A percentile compares a stretch with the other conserved stretches of the same genome.
phyloP scores from a whole-genome alignment of 2,329 filamentous ascomycete species.

The Aspergillus sp. region DNA sequence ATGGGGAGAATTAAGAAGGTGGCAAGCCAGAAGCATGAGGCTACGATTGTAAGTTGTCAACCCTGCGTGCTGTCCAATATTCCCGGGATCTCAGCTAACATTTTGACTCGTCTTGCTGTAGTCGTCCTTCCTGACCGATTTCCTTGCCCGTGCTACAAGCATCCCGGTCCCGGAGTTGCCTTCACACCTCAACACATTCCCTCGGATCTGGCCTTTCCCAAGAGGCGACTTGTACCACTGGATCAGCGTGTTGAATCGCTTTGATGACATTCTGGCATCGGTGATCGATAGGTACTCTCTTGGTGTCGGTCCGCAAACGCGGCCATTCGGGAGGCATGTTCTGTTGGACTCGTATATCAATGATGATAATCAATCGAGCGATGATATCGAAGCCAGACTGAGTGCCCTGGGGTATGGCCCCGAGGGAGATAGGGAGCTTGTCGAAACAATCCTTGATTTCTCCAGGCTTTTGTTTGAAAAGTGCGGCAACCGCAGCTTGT shows the following conservation, averaged over 20 bases:
- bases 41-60: constrained; percentile 37
- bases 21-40: constrained; percentile 43
- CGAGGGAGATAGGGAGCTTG: constrained; percentile 70
- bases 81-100: constrained; percentile 12
- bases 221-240: constrained; percentile 96
- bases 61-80: constrained; percentile 6
- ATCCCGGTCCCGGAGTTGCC: constrained; percentile 65
- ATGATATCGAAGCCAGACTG: constrained; percentile 47
- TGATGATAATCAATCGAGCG: constrained; percentile 51
- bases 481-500: constrained; percentile 93
- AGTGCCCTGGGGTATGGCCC: constrained; percentile 53
- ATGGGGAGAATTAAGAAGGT: constrained; percentile 48
- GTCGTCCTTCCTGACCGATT: constrained; percentile 81
- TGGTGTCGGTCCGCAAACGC: constrained; percentile 67
- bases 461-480: constrained; percentile 83
- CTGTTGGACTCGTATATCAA: constrained; percentile 39
- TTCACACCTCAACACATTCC: constrained; percentile 66
- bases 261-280: constrained; percentile 76
- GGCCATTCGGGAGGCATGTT: constrained; percentile 52
- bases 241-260: constrained; percentile 88
- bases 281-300: constrained; percentile 76
- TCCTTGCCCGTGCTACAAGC: constrained; percentile 58
- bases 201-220: constrained; percentile 86
- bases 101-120: constrained; percentile 30
- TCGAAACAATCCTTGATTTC: constrained; percentile 74